Base-by-base conservation (phyloP, 1,284 basidiomycete species). In the Sanguinoderma infundibulare region DNA sequence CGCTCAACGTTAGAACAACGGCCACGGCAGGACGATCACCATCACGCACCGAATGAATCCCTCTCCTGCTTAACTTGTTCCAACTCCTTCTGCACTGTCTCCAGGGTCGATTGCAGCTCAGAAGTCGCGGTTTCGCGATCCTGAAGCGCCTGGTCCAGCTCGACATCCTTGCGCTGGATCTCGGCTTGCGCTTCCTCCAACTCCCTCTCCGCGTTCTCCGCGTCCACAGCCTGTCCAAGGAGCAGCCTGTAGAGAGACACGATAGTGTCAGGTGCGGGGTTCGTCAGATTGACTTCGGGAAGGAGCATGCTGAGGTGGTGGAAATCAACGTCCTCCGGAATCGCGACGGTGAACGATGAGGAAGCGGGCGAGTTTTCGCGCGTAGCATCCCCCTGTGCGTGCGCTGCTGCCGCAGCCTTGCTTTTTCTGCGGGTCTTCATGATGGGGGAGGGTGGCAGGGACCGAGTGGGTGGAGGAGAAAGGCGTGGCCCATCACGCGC, bases 131-230 rank as follows among this genome's bases (percentile, higher is more conserved):
- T 82, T 70, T 92, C 90, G 53, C 81, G 82, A 72, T 93, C 91
- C 70, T 92, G 89, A 47, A 91, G 73, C 26, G 87, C 86, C 74
- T 92, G 89, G 73, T 94, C 92, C 50, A 92, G 77, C 70, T 93
- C 91, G 2, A 93, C 79, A 47, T 92, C 90, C 72, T 87, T 88
- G 74, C 81, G 83, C 69, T 89, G 84, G 12, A 81, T 72, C 58
- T 87, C 85, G 4, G 89, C 87, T 51, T 80, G 83, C 59, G 82
- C 76, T 63, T 87, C 87, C 71, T 93, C 90, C 30, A 89, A 74
- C 61, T 89, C 86, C 55, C 84, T 77, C 55, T 83, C 80, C 1
- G 80, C 75, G 56, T 73, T 77, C 59, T 91, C 87, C 17, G 83
- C 71, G 54, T 86, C 83, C 1, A 78, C 72, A 6, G 79, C 78